These are phyloP conservation scores for Lippia alba DNA, from an alignment of 305 asterid species.

Conservation along the genomic window DNA sequence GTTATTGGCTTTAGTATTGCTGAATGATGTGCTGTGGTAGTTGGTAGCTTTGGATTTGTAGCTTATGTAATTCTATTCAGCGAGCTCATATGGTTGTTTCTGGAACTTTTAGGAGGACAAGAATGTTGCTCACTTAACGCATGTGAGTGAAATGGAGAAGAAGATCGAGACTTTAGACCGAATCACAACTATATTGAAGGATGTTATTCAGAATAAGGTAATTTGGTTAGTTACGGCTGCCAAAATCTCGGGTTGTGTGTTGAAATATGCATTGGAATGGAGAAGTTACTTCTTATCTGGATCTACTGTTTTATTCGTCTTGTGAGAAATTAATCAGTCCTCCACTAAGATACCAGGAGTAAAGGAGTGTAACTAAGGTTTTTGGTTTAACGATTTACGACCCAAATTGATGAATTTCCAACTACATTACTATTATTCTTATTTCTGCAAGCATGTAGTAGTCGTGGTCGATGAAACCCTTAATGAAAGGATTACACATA, in stretches of 20 bases:
- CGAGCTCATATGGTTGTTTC: constrained; percentile 30
- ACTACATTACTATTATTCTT: neutral
- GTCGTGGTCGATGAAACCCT: neutral
- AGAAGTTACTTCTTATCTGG: constrained; percentile 6
- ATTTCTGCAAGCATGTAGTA: neutral
- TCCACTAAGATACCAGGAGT: neutral
- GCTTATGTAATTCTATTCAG: neutral
- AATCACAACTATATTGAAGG: constrained; percentile 88
- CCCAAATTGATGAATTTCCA: neutral
- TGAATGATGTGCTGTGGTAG: constrained; percentile 6
- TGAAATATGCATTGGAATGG: constrained; percentile 12
- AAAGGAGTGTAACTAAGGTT: neutral
- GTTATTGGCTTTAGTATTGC: neutral
- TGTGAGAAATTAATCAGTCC: neutral
- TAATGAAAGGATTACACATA: neutral
- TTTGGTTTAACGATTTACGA: too few relatives aligned
- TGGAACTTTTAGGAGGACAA: constrained; percentile 76
- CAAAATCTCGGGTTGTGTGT: neutral
- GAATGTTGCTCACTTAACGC: constrained; percentile 91
- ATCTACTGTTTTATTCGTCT: neutral
- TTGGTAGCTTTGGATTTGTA: constrained; percentile 7
- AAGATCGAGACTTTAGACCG: constrained; percentile 86
- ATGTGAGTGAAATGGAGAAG: constrained; percentile 95
- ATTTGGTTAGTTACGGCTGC: constrained; percentile 19
- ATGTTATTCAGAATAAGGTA: constrained; percentile 95